A percentile compares a stretch with the other conserved stretches of the same genome.
Evolutionary conservation across 176 grass and related monocot genomes (phyloP).

Genomic region (Coix lacrymajobi): DNA sequence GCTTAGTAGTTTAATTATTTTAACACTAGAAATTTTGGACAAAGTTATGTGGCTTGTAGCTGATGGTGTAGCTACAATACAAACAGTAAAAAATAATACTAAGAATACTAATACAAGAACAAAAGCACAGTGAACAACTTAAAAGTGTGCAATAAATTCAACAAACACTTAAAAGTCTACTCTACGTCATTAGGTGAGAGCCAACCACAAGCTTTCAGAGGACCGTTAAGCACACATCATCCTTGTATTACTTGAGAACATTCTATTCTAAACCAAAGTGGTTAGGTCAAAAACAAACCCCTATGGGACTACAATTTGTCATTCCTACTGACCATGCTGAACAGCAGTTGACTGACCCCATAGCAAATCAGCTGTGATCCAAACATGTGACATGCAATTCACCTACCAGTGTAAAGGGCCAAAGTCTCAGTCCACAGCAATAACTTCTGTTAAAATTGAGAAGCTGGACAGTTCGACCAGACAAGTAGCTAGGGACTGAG

Average conservation of each 20-base stretch:
- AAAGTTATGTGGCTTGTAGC: neutral
- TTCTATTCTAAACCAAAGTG: neutral
- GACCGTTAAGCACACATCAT: neutral
- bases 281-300: neutral
- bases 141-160: neutral
- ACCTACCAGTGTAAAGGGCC: neutral
- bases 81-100: neutral
- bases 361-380: neutral
- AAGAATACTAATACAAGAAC: neutral
- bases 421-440: neutral
- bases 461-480: neutral
- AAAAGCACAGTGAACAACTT: neutral
- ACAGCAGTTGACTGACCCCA: neutral
- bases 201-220: neutral
- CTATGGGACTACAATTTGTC: neutral
- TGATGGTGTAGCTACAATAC: neutral
- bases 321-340: neutral
- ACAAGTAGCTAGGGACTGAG: neutral
- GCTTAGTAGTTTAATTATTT: neutral
- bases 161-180: constrained; percentile 8
- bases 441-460: neutral
- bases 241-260: neutral
- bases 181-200: neutral
- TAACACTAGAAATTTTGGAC: neutral
- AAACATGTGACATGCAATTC: neutral